phyloP scores from a whole-genome alignment of 352 stramenopile species.

The Albugo candida region DNA sequence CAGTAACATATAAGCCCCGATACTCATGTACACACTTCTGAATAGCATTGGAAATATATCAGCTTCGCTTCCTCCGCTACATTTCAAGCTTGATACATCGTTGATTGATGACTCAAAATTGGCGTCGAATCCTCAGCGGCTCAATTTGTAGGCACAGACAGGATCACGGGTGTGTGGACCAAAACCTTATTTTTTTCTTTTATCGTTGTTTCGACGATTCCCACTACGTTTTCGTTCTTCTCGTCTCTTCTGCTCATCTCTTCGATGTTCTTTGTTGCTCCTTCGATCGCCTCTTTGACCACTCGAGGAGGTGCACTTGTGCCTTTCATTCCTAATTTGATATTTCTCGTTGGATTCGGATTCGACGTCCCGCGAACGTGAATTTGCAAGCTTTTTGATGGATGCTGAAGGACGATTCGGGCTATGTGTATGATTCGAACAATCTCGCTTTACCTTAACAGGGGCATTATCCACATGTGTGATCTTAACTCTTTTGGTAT shows the following conservation, averaged over 20 bases:
- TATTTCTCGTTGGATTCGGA: background rate
- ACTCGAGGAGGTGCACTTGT: background rate
- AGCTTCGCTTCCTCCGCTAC: constrained; percentile 38
- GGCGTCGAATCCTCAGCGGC: background rate
- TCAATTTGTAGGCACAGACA: no score
- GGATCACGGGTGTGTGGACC: no score
- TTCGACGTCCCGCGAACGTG: background rate
- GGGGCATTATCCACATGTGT: background rate
- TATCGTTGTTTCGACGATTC: constrained; percentile 1
- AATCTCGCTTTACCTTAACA: constrained; percentile 2
- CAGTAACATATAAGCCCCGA: background rate
- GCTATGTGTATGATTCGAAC: no score
- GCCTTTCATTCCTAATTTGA: background rate
- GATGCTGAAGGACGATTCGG: no score
- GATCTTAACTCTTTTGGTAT: constrained; percentile 14
- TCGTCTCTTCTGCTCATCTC: constrained; percentile 3
- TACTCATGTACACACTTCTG: background rate
- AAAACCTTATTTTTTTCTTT: background rate
- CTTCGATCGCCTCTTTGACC: background rate
- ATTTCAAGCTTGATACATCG: constrained; percentile 46
- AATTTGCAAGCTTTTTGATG: no score
- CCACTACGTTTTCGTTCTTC: background rate
- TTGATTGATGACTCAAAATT: constrained; percentile 11
- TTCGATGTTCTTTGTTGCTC: constrained; percentile 3
- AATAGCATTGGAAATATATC: constrained; percentile 32